Conservation (phyloP, 177 flowering plant genomes). For the Vitis hybrid region DNA sequence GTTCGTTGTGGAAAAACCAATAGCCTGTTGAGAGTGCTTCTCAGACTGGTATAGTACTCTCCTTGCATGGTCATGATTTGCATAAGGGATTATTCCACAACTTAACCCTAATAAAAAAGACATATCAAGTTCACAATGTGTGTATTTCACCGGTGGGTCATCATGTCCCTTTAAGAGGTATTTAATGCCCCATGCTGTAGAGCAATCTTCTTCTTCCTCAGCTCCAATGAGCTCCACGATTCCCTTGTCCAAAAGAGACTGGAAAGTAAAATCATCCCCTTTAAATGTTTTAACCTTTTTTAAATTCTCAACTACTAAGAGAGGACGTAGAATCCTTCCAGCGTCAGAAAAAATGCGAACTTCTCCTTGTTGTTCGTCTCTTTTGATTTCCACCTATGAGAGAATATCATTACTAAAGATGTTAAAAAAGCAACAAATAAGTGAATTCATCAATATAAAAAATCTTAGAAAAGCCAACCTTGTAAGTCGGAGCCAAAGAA, state of each 20-base stretch:
- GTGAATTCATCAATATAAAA: not conserved
- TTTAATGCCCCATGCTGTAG: constrained; percentile 67
- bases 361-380: constrained; percentile 66
- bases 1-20: constrained; percentile 77
- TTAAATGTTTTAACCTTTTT: constrained; percentile 49
- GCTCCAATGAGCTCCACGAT: constrained; percentile 76
- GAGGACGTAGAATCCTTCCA: constrained; percentile 90
- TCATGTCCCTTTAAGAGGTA: constrained; percentile 41
- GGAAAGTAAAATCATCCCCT: constrained; percentile 43
- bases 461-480: not conserved
- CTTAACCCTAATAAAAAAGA: constrained; percentile 81
- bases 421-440: not conserved
- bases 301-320: constrained; percentile 67
- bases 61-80: constrained; percentile 92
- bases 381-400: constrained; percentile 77
- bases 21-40: constrained; percentile 95
- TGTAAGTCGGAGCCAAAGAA: not conserved
- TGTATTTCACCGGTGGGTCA: constrained; percentile 41
- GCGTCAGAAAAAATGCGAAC: constrained; percentile 81
- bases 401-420: not conserved
- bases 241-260: constrained; percentile 63
- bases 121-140: constrained; percentile 88
- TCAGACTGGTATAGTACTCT: constrained; percentile 82
- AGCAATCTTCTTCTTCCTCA: constrained; percentile 95
- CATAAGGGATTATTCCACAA: constrained; percentile 85